Base-by-base conservation (phyloP, 192 early-diverging fungal species). In the Dissophora ornata region DNA sequence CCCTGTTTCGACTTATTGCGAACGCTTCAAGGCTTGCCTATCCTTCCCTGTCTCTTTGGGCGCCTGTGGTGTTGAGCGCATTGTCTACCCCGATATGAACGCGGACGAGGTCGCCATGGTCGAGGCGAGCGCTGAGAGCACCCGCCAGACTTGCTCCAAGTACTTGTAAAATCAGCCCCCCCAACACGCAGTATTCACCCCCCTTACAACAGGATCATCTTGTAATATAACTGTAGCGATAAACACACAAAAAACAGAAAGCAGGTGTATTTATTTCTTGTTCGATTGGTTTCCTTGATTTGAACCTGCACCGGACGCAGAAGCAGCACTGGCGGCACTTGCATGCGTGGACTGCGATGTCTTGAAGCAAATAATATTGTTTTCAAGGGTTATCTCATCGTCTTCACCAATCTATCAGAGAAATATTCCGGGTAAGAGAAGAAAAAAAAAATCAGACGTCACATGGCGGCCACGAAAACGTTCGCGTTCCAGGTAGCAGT, bases 41-140 rank as follows among this genome's bases (percentile, higher is more conserved):
- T 90, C 90, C 11, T 89, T 90, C 86, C 94, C 94, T 0, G 87
- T 87, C n/a, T 90, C 92, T 3, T 81, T 96, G 19, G 94, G 94
- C 6, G 67, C 62, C 54, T 70, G 86, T 16, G 94, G 94, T 22
- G 83, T 96, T 5, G 85, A 89, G 65, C 85, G 85, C 48, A 87
- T 91, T 6, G 83, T 95, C 52, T 89, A 93, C 10, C 81, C 91
- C 21, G 86, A 86, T 3, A 73, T 96, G 32, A 82, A 73, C 53
- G 70, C 80, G 3, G 79, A 87, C 22, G 93, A 95, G 61, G 57
- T 81, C 33, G 77, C 79, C 41, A 81, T 88, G 73, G 81, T 92
- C 28, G 46, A 87, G 19, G 42, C 58, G 12, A 88, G 89, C 9
- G 84, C 88, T 29, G 41, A 57, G 6, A 69, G 81, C 42, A 85